Base-by-base conservation (phyloP, 441 rosid species). In the Adansonia gregorii region DNA sequence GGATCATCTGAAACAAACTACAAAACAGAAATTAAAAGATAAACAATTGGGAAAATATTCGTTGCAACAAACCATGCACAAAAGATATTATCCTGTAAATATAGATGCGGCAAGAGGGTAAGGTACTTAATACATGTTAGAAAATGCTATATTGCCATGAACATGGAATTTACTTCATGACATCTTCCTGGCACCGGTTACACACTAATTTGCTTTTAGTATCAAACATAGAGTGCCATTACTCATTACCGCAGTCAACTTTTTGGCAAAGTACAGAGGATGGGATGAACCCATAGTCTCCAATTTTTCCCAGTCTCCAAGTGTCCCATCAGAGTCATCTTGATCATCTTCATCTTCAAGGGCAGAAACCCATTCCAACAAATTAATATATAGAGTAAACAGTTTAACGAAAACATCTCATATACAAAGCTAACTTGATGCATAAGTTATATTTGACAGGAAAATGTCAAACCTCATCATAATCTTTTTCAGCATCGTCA, bases 221-320 rank as follows among this genome's bases (percentile, higher is more conserved):
- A 67, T 48, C 59, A 69, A 72, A 58, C 14, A 75, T 49, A 5
- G 31, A 60, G 10, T 68, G 66, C 48, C 60, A 71, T 75, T 81
- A 94, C 98, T 54, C 65, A 71, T 75, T 81, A 93, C 98, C 98
- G 90, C 88, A 19, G 94, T 78, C 80, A 96, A 83, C 85, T 81
- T 94, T 86, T 88, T 90, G 48, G 98, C 98, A 78, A 94, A 96
- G 87, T 82, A 89, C 92, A 93, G 89, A 68, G 99, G 99, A 87
- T 96, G 99, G 77, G 97, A 92, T 80, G 86, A 86, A 67, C 93
- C 90, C 97, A 94, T 90, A 1, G 98, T 94, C 77, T 94, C 98
- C 88, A 89, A 86, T 60, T 91, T 91, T 74, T 97, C 95, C 98
- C 98, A 94, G 83, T 94, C 98, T 76, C 97, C 93, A 65, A 88